Evolutionary conservation across 148 eudicot genomes (phyloP).

Genomic region (Vaccinium darrowii): DNA sequence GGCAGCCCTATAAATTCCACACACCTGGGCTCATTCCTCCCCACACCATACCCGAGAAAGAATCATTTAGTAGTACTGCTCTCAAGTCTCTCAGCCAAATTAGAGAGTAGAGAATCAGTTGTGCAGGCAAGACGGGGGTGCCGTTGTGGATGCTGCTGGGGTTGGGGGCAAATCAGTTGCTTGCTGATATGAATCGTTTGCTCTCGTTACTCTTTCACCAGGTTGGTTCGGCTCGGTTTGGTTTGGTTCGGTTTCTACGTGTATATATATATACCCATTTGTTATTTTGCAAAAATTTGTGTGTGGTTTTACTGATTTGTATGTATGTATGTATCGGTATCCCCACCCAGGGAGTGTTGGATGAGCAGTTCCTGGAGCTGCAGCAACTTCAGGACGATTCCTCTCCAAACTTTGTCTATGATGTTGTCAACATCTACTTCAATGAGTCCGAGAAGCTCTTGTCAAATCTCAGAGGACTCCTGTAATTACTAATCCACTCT

Average conservation of each 20-base stretch:
- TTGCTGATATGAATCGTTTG: slow-evolving; percentile 87
- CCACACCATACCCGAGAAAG: not conserved
- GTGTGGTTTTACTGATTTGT: not conserved
- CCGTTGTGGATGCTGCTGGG: slow-evolving; percentile 93
- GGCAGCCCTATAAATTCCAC: not conserved
- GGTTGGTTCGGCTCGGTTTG: slow-evolving; percentile 24
- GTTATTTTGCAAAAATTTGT: not conserved
- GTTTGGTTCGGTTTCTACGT: not conserved
- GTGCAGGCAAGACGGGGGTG: slow-evolving; percentile 80
- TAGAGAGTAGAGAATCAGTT: not conserved
- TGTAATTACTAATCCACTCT: slow-evolving; percentile 32
- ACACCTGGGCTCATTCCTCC: not conserved
- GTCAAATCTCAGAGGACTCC: slow-evolving; percentile 49
- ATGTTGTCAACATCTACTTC: slow-evolving; percentile 83
- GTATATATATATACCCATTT: not conserved
- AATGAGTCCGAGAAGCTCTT: slow-evolving; percentile 89
- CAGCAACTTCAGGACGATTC: slow-evolving; percentile 87
- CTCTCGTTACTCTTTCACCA: slow-evolving; percentile 87
- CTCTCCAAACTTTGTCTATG: slow-evolving; percentile 79
- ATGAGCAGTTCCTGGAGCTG: slow-evolving; percentile 88
- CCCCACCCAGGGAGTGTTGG: slow-evolving; percentile 66
- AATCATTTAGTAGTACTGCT: not conserved
- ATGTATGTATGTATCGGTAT: not conserved
- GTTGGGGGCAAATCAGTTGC: slow-evolving; percentile 65
- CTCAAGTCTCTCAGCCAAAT: not conserved